phyloP scores from a whole-genome alignment of 2,329 filamentous ascomycete genomes.

The Aspergillus texensis region DNA sequence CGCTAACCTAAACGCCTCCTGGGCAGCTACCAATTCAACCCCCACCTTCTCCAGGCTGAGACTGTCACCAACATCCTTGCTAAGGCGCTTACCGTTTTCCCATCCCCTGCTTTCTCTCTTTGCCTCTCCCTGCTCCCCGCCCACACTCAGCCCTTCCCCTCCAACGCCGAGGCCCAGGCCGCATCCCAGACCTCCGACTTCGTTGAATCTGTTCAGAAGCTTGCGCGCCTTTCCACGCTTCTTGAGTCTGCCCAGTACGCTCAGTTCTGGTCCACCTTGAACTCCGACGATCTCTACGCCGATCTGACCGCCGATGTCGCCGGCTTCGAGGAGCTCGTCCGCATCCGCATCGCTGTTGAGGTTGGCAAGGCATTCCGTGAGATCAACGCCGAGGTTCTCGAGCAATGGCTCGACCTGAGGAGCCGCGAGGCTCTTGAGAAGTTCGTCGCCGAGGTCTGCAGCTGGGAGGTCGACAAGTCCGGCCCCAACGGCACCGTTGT shows the following conservation, averaged over 20 bases:
- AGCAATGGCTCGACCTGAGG: conserved; percentile 73
- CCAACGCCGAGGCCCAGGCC: conserved; percentile 46
- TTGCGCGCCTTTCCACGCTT: conserved; percentile 79
- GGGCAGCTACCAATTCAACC: conserved; percentile 98
- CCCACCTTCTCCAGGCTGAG: conserved; percentile 94
- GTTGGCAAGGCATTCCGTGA: conserved; percentile 80
- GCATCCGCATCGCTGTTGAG: conserved; percentile 84
- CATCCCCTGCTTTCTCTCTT: conserved; percentile 91
- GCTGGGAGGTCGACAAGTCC: conserved; percentile 74
- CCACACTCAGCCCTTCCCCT: conserved; percentile 68
- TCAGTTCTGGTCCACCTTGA: conserved; percentile 88
- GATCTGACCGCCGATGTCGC: conserved; percentile 92
- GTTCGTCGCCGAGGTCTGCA: conserved; percentile 82
- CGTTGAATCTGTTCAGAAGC: conserved; percentile 87
- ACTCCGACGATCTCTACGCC: conserved; percentile 92
- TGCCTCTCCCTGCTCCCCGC: conserved; percentile 91
- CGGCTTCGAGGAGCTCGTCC: conserved; percentile 93
- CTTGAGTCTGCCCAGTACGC: conserved; percentile 90
- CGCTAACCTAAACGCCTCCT: not conserved
- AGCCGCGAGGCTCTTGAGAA: conserved; percentile 69
- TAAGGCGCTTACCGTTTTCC: conserved; percentile 97
- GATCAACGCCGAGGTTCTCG: conserved; percentile 67
- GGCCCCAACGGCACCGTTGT: conserved; percentile 51
- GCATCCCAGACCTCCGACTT: conserved; percentile 54
- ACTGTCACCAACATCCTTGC: conserved; percentile 98